Percentiles rank a stretch among this genome's conserved stretches.
Conservation (phyloP, 768 basidiomycete species). For the Tylopilus felleus region DNA sequence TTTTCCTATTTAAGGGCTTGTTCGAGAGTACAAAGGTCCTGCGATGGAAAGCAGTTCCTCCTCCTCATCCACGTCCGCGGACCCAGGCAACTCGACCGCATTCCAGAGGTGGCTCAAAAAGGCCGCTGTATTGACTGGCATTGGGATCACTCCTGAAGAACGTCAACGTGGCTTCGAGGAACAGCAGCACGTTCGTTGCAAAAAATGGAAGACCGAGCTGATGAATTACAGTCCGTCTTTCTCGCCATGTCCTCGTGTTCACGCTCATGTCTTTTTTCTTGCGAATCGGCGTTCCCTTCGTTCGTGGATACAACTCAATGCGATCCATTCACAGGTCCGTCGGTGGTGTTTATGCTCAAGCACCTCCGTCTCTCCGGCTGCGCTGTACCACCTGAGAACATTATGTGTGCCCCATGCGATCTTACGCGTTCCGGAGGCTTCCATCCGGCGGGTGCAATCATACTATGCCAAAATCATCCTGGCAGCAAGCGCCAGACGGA, state of each 20-base stretch:
- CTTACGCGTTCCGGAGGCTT: conserved; percentile 76
- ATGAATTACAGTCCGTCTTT: conserved; percentile 62
- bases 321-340: conserved; percentile 55
- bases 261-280: conserved; percentile 3
- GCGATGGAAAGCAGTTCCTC: conserved; percentile 31
- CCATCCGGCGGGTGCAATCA: conserved; percentile 72
- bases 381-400: conserved; percentile 63
- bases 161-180: conserved; percentile 32
- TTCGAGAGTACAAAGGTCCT: background rate
- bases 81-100: conserved; percentile 22
- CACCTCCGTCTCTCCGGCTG: conserved; percentile 79
- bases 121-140: conserved; percentile 47
- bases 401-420: conserved; percentile 86
- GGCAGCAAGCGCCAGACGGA: conserved; percentile 86
- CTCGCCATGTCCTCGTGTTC: conserved; percentile 9
- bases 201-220: conserved; percentile 65
- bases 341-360: conserved; percentile 87
- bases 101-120: conserved; percentile 54
- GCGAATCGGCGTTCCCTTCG: conserved; percentile 10
- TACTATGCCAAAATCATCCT: conserved; percentile 84
- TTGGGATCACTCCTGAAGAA: conserved; percentile 47
- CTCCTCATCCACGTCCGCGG: conserved; percentile 20
- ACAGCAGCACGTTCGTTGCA: conserved; percentile 49
- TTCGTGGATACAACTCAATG: background rate
- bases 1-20: conserved; percentile 9